These are phyloP conservation scores for Sporobolomyces pararoseus DNA, from an alignment of 768 basidiomycete species.

Conservation along the genomic window DNA sequence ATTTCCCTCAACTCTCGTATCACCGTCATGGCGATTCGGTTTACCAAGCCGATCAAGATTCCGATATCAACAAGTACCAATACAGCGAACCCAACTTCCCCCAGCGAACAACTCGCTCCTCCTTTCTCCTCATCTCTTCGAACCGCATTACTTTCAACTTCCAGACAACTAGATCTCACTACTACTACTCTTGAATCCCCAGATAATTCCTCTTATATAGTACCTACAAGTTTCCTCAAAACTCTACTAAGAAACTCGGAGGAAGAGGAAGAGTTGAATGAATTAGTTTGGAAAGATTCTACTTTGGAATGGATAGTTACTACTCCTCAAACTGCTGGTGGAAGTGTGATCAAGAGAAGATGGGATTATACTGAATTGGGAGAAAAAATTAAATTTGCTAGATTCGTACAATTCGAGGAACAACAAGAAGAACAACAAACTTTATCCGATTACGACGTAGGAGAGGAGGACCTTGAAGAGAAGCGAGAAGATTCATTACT, in stretches of 20 bases:
- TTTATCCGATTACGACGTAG: neutral
- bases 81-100: no score
- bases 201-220: neutral
- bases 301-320: neutral
- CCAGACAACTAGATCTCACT: neutral
- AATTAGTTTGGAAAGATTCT: neutral
- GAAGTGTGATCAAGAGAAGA: neutral
- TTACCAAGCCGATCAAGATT: no score
- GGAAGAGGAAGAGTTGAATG: neutral
- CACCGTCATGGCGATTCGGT: no score
- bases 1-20: no score
- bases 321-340: no score
- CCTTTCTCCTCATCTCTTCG: neutral
- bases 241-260: neutral
- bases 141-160: neutral
- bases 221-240: neutral
- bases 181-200: neutral
- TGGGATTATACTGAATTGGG: neutral
- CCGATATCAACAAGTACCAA: no score
- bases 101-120: no score
- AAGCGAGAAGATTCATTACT: neutral
- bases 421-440: neutral
- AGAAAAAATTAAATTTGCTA: neutral
- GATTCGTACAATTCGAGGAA: conserved; percentile 1
- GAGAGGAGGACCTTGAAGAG: neutral